Conservation (phyloP, 176 grass and related monocot genomes). For the Carex littledalei region DNA sequence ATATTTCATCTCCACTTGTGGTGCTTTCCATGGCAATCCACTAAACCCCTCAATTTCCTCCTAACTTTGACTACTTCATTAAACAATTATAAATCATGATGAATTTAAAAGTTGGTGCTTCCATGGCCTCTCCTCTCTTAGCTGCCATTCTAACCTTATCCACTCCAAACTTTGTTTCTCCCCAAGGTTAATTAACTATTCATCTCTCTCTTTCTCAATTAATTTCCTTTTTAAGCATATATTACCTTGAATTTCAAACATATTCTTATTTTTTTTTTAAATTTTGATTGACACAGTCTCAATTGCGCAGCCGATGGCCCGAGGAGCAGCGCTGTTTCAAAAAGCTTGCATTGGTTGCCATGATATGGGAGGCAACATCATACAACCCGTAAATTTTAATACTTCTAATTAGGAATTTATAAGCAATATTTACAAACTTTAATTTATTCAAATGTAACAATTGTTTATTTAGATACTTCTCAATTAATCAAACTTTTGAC, state of each 20-base stretch:
- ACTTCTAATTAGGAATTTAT: constrained; percentile 1
- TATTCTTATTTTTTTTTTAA: not conserved
- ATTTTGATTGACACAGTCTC: constrained; percentile 31
- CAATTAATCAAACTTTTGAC: not conserved
- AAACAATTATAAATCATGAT: not conserved
- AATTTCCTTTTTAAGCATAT: not conserved
- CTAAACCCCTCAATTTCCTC: not conserved
- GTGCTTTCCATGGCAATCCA: not conserved
- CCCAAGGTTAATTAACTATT: constrained; percentile 37
- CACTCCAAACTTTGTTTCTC: constrained; percentile 16
- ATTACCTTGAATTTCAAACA: not conserved
- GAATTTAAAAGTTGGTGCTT: not conserved
- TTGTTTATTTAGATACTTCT: not conserved
- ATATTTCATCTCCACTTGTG: not conserved
- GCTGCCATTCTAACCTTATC: constrained; percentile 47
- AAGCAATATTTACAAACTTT: not conserved
- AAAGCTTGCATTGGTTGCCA: constrained; percentile 93
- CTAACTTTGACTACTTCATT: not conserved
- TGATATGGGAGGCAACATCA: constrained; percentile 87
- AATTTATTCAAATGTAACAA: not conserved
- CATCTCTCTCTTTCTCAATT: not conserved
- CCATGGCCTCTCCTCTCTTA: constrained; percentile 33
- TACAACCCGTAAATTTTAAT: constrained; percentile 62
- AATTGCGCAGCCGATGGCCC: constrained; percentile 36
- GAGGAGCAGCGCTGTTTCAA: constrained; percentile 57